A percentile compares a stretch with the other conserved stretches of the same genome.
Evolutionary conservation across 129 eudicot species (phyloP).

Genomic region (Escallonia herrerae): DNA sequence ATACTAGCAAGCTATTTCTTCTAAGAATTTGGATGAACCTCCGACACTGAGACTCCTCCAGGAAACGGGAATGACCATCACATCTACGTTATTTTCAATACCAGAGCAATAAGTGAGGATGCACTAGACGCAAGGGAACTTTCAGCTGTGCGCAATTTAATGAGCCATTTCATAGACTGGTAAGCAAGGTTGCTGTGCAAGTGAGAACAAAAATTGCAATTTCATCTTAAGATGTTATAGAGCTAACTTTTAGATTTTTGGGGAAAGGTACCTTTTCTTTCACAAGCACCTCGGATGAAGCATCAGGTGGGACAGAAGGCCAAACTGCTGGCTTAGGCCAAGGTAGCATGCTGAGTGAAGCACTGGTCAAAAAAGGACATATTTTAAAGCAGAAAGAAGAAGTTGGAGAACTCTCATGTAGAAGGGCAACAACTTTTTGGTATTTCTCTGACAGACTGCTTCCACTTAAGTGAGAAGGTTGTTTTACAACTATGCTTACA

Average conservation of each 20-base stretch:
- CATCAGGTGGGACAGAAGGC: slow-evolving; percentile 83
- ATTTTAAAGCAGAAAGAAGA: slow-evolving; percentile 4
- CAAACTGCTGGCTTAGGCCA: slow-evolving; percentile 94
- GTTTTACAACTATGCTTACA: background rate
- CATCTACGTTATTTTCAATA: background rate
- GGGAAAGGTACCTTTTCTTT: slow-evolving; percentile 65
- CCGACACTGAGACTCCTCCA: no score
- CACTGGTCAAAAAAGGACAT: slow-evolving; percentile 34
- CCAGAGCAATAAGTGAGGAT: background rate
- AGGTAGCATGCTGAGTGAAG: slow-evolving; percentile 90
- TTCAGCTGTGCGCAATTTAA: background rate
- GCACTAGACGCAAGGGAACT: no score
- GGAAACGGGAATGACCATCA: no score
- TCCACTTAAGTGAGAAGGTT: background rate
- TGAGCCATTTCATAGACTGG: background rate
- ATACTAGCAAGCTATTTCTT: no score
- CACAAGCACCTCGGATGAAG: slow-evolving; percentile 56
- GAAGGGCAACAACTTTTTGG: background rate
- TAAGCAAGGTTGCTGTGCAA: background rate
- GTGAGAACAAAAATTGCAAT: background rate
- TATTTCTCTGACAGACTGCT: background rate
- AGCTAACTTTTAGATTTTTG: no score
- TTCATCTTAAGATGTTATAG: background rate
- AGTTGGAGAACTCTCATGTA: background rate
- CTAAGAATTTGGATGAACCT: no score